Conservation (phyloP, 306 rosid species). For the Cicer judaicum region DNA sequence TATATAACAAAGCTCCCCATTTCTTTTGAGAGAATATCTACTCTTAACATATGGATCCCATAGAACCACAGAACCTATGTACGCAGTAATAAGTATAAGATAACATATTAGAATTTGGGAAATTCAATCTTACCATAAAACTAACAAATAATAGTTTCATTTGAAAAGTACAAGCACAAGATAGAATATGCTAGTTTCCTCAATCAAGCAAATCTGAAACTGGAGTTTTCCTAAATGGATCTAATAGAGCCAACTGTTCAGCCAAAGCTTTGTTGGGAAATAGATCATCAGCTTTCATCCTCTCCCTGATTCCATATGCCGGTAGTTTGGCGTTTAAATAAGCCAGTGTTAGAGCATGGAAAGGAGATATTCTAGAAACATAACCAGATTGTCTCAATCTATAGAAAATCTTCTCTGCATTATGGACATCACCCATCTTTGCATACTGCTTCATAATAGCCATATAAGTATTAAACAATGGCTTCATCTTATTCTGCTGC, state of each 20-base stretch:
- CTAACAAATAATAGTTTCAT: constrained; percentile 4
- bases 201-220: constrained; percentile 72
- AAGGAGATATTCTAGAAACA: constrained; percentile 52
- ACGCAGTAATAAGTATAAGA: neutral
- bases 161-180: constrained; percentile 1
- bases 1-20: neutral
- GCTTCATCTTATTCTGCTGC: constrained; percentile 47
- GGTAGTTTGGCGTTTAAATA: constrained; percentile 68
- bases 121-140: constrained; percentile 1
- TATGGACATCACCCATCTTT: constrained; percentile 71
- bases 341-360: constrained; percentile 58
- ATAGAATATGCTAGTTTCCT: constrained; percentile 38
- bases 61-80: neutral
- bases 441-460: constrained; percentile 65
- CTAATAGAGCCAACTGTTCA: constrained; percentile 48
- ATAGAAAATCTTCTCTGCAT: constrained; percentile 68
- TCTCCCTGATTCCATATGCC: constrained; percentile 74
- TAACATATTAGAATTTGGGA: constrained; percentile 22
- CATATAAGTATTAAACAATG: constrained; percentile 61
- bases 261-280: constrained; percentile 62
- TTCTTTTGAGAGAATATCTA: neutral
- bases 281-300: constrained; percentile 76
- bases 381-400: constrained; percentile 66
- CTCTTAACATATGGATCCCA: neutral
- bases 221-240: constrained; percentile 66